Base-by-base conservation (phyloP, 331 rosid genomes). In the Telfairia occidentalis region DNA sequence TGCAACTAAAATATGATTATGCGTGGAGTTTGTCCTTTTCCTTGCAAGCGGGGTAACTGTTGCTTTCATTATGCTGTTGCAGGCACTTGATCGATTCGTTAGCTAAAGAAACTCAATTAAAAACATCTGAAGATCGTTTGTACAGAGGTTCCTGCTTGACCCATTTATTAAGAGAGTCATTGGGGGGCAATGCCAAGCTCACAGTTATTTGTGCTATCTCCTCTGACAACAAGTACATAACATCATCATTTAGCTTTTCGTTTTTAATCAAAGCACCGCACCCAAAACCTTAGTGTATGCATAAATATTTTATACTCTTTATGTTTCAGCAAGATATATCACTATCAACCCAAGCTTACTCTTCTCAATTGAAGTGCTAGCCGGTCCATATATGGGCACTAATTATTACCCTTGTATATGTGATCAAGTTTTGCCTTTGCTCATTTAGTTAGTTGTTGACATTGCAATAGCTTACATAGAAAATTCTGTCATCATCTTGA, bases 171-270 rank as follows among this genome's bases (percentile, higher is more conserved):
- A 82, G 79, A 65, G 99, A 92, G 77, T 84, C 97, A 49, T 84
- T 95, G 45, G 99, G 97, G 59, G 97, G 99, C 79, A 95, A 95
- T 85, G 88, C 97, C 57, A 95, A 84, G 84, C 90, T 95, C 76
- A 89, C 93, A 35, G 87, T 95, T 54, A 87, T 92, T 49, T 95
- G 97, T 70, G 90, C 96, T 52, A 77, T 92, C 84, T 83, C 84
- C 46, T 89, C 86, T 3, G 87, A 95, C 77, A 82, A 84, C 85
- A 89, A 76, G 99, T 89, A 93, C 65, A 37, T 74, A n/a, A n/a
- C n/a, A 52, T 63, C 78, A 58, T 49, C 38, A 24, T 50, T 24
- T 24, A 38, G 23, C 40, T 5, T 66, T 76, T 34, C 75, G 45
- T 65, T 46, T 42, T 7, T n/a, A n/a, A n/a, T n/a, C 29, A 29